phyloP scores from a whole-genome alignment of 176 grass and related monocot genomes.

The Puccinellia tenuiflora region DNA sequence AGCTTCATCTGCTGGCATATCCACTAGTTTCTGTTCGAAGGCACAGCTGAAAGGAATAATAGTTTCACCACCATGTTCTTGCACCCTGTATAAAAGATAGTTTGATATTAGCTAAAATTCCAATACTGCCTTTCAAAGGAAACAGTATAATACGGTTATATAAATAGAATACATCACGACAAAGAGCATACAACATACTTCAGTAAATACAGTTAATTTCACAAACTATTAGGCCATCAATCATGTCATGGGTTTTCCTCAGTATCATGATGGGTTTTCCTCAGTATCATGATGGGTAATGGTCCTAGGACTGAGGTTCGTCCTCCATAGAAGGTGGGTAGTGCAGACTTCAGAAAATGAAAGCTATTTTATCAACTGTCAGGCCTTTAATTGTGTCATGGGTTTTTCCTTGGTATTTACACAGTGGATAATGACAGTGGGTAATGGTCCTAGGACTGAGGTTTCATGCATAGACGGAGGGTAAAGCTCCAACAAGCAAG shows the following conservation, averaged over 20 bases:
- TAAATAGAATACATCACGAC: not conserved
- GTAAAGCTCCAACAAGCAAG: not conserved
- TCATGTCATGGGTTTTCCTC: not conserved
- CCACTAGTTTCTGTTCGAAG: slow-evolving; percentile 75
- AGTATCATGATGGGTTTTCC: not conserved
- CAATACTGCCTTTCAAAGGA: not conserved
- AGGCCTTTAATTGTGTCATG: not conserved
- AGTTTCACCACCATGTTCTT: slow-evolving; percentile 90
- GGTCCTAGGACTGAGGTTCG: not conserved
- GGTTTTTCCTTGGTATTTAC: not conserved
- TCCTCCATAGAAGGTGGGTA: not conserved
- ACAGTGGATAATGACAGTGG: too few species aligned
- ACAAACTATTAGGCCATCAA: not conserved
- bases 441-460: not conserved
- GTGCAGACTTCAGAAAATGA: not conserved
- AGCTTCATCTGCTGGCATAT: slow-evolving; percentile 98
- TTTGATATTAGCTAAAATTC: not conserved
- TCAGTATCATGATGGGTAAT: not conserved
- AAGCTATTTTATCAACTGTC: not conserved
- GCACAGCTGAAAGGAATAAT: slow-evolving; percentile 95
- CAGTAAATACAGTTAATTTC: not conserved
- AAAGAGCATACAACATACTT: not conserved
- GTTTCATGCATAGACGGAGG: not conserved
- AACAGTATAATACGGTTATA: not conserved
- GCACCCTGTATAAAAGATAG: slow-evolving; percentile 50